Conservation (phyloP, 768 basidiomycete species). For the Mycena haematopus region DNA sequence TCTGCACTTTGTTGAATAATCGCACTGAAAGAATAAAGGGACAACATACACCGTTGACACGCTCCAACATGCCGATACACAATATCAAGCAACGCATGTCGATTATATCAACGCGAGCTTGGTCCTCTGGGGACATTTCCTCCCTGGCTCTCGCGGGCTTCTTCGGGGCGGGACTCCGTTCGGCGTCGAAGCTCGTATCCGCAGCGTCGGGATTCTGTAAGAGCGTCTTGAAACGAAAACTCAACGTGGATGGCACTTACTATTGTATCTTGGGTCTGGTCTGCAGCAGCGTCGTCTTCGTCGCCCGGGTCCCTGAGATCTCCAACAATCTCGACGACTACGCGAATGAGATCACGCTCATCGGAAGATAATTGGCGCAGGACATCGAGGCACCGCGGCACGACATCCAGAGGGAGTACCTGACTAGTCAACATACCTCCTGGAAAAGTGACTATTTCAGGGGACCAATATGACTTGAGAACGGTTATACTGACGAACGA, state of each 20-base stretch:
- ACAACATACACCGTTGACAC: constrained; percentile 77
- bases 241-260: constrained; percentile 22
- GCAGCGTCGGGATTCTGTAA: constrained; percentile 29
- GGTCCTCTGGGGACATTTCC: constrained; percentile 66
- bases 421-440: constrained; percentile 84
- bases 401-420: constrained; percentile 68
- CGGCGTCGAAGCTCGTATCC: constrained; percentile 35
- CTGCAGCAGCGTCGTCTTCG: constrained; percentile 44
- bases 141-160: constrained; percentile 40
- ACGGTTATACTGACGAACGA: constrained; percentile 68
- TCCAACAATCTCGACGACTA: constrained; percentile 88
- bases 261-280: constrained; percentile 23
- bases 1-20: constrained; percentile 41
- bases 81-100: constrained; percentile 79
- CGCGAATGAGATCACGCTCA: constrained; percentile 85
- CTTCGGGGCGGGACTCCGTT: constrained; percentile 35
- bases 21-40: neutral
- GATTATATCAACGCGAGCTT: constrained; percentile 60
- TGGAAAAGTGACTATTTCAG: constrained; percentile 34
- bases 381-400: constrained; percentile 83
- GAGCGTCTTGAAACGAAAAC: neutral
- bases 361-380: constrained; percentile 71
- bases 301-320: constrained; percentile 69
- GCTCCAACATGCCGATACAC: constrained; percentile 84
- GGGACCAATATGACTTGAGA: neutral